phyloP scores from a whole-genome alignment of 257 asterid species.

The Solanum megistacrolobum region DNA sequence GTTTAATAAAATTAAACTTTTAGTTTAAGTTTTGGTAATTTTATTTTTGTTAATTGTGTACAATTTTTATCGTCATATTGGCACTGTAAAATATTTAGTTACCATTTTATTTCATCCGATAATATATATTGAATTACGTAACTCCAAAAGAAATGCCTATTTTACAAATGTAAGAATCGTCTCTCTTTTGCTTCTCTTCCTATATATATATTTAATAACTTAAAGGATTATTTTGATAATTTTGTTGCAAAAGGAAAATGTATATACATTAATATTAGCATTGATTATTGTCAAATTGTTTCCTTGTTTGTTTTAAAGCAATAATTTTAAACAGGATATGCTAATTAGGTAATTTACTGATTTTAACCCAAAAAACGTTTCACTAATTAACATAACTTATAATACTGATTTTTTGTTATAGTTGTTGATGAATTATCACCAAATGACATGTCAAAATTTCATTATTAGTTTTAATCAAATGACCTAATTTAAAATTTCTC shows the following conservation, averaged over 20 bases:
- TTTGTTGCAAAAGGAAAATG: background rate
- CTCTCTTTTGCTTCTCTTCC: background rate
- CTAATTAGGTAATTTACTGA: background rate
- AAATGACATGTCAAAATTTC: background rate
- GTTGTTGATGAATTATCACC: background rate
- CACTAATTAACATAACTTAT: background rate
- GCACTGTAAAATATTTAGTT: background rate
- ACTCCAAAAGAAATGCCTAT: background rate
- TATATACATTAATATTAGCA: background rate
- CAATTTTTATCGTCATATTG: background rate
- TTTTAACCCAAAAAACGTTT: background rate
- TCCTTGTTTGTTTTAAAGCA: background rate
- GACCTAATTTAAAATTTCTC: background rate
- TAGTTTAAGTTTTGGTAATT: background rate
- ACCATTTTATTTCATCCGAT: background rate
- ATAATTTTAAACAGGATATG: background rate
- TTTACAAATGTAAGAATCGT: background rate
- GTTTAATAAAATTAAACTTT: background rate
- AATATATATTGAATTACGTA: background rate
- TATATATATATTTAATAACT: background rate
- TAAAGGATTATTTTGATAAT: background rate
- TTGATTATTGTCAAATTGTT: background rate
- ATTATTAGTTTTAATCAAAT: background rate
- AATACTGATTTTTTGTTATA: background rate
- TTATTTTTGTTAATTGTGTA: background rate